Evolutionary conservation across 2,329 filamentous ascomycete genomes (phyloP), one percentile per base, ranked within the genome.

Genomic region (Sporothrix schenckii): DNA sequence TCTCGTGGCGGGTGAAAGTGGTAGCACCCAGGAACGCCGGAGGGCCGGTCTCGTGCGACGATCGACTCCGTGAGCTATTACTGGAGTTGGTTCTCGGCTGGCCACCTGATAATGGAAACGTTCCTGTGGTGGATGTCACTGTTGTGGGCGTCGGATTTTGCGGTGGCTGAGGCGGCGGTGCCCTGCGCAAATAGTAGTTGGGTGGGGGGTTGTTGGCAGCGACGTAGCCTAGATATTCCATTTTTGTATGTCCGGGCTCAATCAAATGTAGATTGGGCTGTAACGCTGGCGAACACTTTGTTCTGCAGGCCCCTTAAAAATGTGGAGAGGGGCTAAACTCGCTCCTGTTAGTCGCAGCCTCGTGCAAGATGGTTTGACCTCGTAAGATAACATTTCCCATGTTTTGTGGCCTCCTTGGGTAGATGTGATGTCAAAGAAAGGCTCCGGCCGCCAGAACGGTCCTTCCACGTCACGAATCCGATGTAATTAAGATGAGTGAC

Each of bases 201-300:
- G 71, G 68, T 67, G 69, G 69, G 70, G 69, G 71, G 52, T 71
- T 69, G 61, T 72, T 71, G 63, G 70, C 66, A 13, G 72, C 71
- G 49, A 72, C 69, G 60, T 74, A 74, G 41, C 72, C 73, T 65
- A 72, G 66, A 63, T 72, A 72, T 69, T 74, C 73, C 70, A 74
- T 74, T 67, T 58, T 69, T 60, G 61, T 65, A 41, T 19, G 50
- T 67, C 58, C 27, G 47, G 50, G 44, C 6, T 34, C 61, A 60
- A n/a, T 60, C 16, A 61, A 19, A 24, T 21, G 34, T n/a, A 61
- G 34, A 9, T 5, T 34, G 34, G 34, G 34, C 34, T 34, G 6
- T 5, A 34, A 34, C 34, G 34, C 34, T 34, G 34, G 34, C 34
- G 34, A 34, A 34, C 67, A 52, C 63, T 53, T 70, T 30, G 47